Conservation (phyloP, 1,284 basidiomycete genomes). For the Pseudozyma sp. region DNA sequence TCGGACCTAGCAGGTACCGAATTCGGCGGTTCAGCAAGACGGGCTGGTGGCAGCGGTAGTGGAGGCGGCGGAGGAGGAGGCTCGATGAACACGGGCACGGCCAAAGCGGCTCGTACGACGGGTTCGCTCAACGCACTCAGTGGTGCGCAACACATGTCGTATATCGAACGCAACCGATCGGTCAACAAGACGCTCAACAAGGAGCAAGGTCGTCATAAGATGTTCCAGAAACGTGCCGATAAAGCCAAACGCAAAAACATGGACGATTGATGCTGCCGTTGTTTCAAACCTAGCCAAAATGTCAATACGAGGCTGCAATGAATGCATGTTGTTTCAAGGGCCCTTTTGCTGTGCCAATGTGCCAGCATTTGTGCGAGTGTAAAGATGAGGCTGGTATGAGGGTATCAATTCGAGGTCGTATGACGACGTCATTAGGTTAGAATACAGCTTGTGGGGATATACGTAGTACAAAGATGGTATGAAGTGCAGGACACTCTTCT, state of each 20-base stretch:
- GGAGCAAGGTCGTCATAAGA: constrained; percentile 59
- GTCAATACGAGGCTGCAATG: too few species aligned
- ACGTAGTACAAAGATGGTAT: too few species aligned
- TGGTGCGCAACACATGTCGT: constrained; percentile 69
- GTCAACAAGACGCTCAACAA: constrained; percentile 66
- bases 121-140: constrained; percentile 68
- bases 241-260: constrained; percentile 45
- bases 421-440: too few species aligned
- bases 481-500: too few species aligned
- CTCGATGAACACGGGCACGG: constrained; percentile 15
- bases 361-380: too few species aligned
- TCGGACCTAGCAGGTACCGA: constrained; percentile 77
- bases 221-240: constrained; percentile 62
- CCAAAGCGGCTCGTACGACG: constrained; percentile 62
- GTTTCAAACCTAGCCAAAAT: too few species aligned
- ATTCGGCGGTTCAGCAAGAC: constrained; percentile 22
- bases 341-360: too few species aligned
- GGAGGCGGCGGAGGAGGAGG: constrained; percentile 16
- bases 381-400: too few species aligned
- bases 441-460: too few species aligned
- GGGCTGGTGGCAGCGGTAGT: constrained; percentile 10
- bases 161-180: constrained; percentile 68
- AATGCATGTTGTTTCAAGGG: too few species aligned
- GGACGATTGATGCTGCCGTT: constrained; percentile 19
- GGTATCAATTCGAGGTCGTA: too few species aligned